Conservation (phyloP, 1,284 basidiomycete species). For the Rhodotorula sp. region DNA sequence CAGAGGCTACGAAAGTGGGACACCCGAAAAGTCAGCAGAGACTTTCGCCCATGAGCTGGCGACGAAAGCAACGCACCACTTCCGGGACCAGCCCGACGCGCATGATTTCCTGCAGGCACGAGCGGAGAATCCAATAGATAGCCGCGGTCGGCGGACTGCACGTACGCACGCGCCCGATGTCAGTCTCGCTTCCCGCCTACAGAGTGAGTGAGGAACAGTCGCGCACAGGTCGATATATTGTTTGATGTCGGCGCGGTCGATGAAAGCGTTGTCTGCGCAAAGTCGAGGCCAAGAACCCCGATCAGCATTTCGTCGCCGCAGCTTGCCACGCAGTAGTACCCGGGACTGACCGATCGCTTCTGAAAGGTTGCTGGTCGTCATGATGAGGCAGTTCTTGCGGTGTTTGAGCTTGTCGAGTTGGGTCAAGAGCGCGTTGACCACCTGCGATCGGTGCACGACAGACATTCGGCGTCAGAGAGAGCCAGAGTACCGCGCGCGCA, state of each 20-base stretch:
- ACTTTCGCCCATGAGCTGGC: too few species aligned
- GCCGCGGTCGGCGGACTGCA: constrained; percentile 59
- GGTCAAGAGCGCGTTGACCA: constrained; percentile 95
- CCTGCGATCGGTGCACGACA: constrained; percentile 55
- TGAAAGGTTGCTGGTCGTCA: constrained; percentile 94
- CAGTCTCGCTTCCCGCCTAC: background rate
- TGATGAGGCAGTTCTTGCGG: constrained; percentile 87
- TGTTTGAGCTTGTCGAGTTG: constrained; percentile 94
- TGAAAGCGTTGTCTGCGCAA: constrained; percentile 76
- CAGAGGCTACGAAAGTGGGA: constrained; percentile 47
- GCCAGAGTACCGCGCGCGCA: background rate
- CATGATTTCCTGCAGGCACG: constrained; percentile 78
- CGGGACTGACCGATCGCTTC: constrained; percentile 68
- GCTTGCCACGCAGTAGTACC: background rate
- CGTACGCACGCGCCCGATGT: too few species aligned
- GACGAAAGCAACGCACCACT: constrained; percentile 20
- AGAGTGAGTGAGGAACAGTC: too few species aligned
- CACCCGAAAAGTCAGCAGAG: background rate
- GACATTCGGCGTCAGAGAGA: background rate
- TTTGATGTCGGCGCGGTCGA: constrained; percentile 94
- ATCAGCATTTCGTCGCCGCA: background rate
- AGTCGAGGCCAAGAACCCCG: constrained; percentile 46
- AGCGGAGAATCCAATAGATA: constrained; percentile 88
- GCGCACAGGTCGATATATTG: constrained; percentile 61
- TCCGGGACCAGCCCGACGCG: constrained; percentile 64